phyloP scores from a whole-genome alignment of 371 early-diverging fungal species.

The Mortierella polycephala region DNA sequence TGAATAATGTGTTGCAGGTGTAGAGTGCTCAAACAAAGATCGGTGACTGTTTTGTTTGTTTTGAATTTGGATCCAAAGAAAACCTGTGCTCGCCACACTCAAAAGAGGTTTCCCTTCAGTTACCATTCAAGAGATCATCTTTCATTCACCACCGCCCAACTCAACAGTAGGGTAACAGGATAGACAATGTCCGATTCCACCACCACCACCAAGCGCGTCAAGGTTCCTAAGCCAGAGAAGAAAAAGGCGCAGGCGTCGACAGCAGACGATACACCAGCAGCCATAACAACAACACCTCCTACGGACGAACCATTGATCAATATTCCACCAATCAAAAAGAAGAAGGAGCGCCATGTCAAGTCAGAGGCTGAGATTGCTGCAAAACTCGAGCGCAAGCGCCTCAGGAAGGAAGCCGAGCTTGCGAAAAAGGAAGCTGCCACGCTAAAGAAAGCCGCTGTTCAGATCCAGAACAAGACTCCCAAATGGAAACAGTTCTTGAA shows the following conservation, averaged over 20 bases:
- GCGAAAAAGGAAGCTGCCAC: slow-evolving; percentile 26
- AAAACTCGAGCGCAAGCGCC: slow-evolving; percentile 47
- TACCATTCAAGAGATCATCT: too few species aligned
- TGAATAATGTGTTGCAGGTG: not conserved
- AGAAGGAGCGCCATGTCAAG: slow-evolving; percentile 54
- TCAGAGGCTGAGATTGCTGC: slow-evolving; percentile 49
- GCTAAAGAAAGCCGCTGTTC: too few species aligned
- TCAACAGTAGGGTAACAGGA: too few species aligned
- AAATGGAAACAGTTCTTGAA: slow-evolving; percentile 54
- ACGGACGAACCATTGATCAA: slow-evolving; percentile 38
- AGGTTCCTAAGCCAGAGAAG: slow-evolving; percentile 48
- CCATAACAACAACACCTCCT: not conserved
- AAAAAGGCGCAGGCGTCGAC: slow-evolving; percentile 21
- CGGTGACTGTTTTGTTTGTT: slow-evolving; percentile 1
- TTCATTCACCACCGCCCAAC: too few species aligned
- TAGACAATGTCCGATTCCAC: slow-evolving; percentile 36
- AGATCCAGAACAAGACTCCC: slow-evolving; percentile 33
- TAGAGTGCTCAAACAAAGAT: not conserved
- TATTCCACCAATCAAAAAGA: slow-evolving; percentile 50
- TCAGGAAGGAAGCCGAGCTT: slow-evolving; percentile 40
- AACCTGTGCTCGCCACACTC: not conserved
- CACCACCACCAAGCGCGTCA: slow-evolving; percentile 17
- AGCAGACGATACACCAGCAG: not conserved
- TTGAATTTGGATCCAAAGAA: not conserved
- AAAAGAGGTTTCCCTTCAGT: too few species aligned